A percentile compares a stretch with the other conserved stretches of the same genome.
These are phyloP conservation scores for Vaccinium darrowii DNA, from an alignment of 148 eudicot species.

Conservation along the genomic window DNA sequence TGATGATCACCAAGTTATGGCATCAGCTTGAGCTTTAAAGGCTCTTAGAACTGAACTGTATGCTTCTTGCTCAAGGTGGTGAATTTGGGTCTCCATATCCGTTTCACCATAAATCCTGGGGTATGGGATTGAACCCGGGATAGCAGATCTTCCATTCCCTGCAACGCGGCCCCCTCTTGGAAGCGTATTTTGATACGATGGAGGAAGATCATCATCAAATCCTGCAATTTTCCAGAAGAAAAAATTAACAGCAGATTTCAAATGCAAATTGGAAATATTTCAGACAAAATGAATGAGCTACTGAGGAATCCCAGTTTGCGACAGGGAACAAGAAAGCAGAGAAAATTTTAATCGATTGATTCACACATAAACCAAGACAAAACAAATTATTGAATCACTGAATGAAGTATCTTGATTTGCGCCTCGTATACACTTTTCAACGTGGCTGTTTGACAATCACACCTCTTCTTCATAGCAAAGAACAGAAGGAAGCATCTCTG, in stretches of 20 bases:
- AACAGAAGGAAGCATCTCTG: background rate
- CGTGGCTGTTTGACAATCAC: background rate
- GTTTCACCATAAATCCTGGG: slow-evolving; percentile 43
- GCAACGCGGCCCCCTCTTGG: too few relatives aligned
- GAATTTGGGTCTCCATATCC: slow-evolving; percentile 65
- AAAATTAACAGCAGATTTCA: too few relatives aligned
- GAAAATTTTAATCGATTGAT: background rate
- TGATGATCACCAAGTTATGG: slow-evolving; percentile 48
- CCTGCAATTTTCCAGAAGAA: too few relatives aligned
- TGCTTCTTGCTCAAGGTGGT: slow-evolving; percentile 69
- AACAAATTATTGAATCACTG: background rate
- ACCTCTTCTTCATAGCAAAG: background rate
- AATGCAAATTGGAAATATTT: background rate
- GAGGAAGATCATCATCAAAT: too few relatives aligned
- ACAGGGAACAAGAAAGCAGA: background rate
- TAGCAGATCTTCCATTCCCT: slow-evolving; percentile 57
- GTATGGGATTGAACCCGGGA: slow-evolving; percentile 38
- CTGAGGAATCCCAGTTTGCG: slow-evolving; percentile 1
- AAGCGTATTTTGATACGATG: too few relatives aligned
- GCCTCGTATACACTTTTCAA: background rate
- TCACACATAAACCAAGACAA: background rate
- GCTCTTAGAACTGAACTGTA: slow-evolving; percentile 67
- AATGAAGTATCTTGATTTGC: background rate
- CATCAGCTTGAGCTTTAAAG: slow-evolving; percentile 79
- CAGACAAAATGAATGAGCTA: background rate